Evolutionary conservation across 208 protist species (phyloP).

Genomic region (Trypanosoma brucei): DNA sequence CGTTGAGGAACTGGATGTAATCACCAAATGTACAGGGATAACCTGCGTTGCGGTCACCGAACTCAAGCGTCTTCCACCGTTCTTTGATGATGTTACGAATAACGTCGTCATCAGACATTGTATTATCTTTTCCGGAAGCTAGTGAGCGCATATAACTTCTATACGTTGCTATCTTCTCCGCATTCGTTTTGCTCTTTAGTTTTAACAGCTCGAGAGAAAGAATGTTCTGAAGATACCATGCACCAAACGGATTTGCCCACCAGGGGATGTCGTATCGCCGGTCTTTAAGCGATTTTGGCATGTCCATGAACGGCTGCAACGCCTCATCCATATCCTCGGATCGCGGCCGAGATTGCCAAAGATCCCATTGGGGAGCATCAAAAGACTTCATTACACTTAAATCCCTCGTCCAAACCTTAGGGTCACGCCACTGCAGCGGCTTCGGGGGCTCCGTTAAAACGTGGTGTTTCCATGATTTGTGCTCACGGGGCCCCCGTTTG

Average conservation of each 20-base stretch:
- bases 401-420: constrained; percentile 90
- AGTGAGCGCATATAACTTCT: constrained; percentile 42
- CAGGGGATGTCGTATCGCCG: constrained; percentile 90
- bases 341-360: constrained; percentile 84
- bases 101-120: constrained; percentile 75
- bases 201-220: constrained; percentile 87
- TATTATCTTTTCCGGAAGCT: constrained; percentile 48
- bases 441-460: constrained; percentile 87
- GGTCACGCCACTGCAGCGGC: constrained; percentile 87
- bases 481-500: constrained; percentile 81
- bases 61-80: constrained; percentile 89
- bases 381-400: constrained; percentile 89
- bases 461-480: constrained; percentile 90
- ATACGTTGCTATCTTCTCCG: constrained; percentile 89
- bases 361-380: constrained; percentile 88
- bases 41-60: constrained; percentile 84
- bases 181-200: constrained; percentile 81
- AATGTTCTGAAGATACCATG: constrained; percentile 92
- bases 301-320: constrained; percentile 92
- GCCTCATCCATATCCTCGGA: constrained; percentile 90
- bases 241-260: constrained; percentile 92
- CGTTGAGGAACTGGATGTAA: constrained; percentile 92
- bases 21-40: constrained; percentile 90
- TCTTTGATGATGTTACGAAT: constrained; percentile 82
- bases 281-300: constrained; percentile 90